Evolutionary conservation across 2,329 filamentous ascomycete genomes (phyloP), one percentile per base, ranked within the genome.

Genomic region (Trichoderma asperellum): DNA sequence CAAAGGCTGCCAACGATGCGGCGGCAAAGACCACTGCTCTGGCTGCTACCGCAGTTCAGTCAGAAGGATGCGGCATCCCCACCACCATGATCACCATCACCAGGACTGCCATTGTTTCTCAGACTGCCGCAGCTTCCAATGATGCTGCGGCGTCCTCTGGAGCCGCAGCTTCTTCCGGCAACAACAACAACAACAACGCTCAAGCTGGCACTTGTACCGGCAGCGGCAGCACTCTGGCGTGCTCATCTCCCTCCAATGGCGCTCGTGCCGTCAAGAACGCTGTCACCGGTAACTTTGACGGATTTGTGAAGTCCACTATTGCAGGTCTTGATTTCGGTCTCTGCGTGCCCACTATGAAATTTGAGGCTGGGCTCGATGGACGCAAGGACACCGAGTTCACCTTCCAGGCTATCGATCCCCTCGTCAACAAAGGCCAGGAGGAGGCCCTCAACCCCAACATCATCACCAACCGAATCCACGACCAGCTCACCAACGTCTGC

Each of bases 381-480:
- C 62, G 62, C 8, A 56, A 52, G 4, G 35, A 43, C 34, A 65
- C 49, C 8, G 62, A 65, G 62, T 65, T 65, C 21, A 65, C 62
- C 49, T 65, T 65, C 16, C 62, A 65, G 18, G 62, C 62, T 0
- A 56, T 65, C 12, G 62, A 65, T 14, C 62, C 62, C 18, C 62
- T 65, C 8, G 62, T 65, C 35, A 65, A 65, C 62, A 65, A 65
- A 27, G 62, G 62, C 6, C 62, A 65, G 5, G 16, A 65, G 12
- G 62, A 65, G 35, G 62, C 62, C 4, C 62, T 65, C 34, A 65
- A 65, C 52, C 62, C 62, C 34, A 65, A 65, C 35, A 65, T 65
- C 52, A 65, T 65, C 52, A 65, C 62, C 34, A 65, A 65, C 49
- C 49, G 62, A 7, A 65, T 65, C 34, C 62, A 65, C 35, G 62